phyloP scores from a whole-genome alignment of 345 rosid species.

The thale cress (Arabidopsis thaliana) region DNA sequence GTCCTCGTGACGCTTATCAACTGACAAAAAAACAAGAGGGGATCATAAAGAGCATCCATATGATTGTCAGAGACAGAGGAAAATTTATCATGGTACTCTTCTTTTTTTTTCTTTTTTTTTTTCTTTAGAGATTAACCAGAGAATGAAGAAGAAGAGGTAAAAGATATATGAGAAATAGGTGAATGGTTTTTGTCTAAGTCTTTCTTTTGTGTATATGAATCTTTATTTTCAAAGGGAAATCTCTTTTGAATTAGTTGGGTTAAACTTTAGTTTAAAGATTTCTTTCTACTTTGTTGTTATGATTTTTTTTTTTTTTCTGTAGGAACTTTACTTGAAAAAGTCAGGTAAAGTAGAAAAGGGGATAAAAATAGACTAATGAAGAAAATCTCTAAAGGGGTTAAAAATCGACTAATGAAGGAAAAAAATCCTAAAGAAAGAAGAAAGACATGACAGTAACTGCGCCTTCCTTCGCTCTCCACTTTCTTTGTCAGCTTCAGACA shows the following conservation, averaged over 20 bases:
- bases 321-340: conserved; percentile 10
- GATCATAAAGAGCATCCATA: conserved; percentile 22
- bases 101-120: not conserved
- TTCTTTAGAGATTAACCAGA: not conserved
- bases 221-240: too few species aligned
- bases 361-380: not conserved
- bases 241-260: too few species aligned
- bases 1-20: not conserved
- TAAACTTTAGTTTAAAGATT: too few species aligned
- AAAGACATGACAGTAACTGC: not conserved
- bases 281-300: too few species aligned
- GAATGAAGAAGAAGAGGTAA: conserved; percentile 8
- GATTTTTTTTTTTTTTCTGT: too few species aligned
- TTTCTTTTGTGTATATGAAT: too few species aligned
- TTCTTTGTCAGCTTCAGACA: not conserved
- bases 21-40: conserved; percentile 25
- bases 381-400: too few species aligned
- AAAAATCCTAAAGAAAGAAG: conserved; percentile 1
- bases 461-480: conserved; percentile 1
- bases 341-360: not conserved
- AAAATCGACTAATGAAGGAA: not conserved
- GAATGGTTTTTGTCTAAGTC: not conserved
- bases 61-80: conserved; percentile 6
- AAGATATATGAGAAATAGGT: conserved; percentile 8
- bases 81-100: conserved; percentile 30